A percentile compares a stretch with the other conserved stretches of the same genome.
These are phyloP conservation scores for Maudiozyma barnettii DNA, from an alignment of 805 yeast species.

Conservation along the genomic window DNA sequence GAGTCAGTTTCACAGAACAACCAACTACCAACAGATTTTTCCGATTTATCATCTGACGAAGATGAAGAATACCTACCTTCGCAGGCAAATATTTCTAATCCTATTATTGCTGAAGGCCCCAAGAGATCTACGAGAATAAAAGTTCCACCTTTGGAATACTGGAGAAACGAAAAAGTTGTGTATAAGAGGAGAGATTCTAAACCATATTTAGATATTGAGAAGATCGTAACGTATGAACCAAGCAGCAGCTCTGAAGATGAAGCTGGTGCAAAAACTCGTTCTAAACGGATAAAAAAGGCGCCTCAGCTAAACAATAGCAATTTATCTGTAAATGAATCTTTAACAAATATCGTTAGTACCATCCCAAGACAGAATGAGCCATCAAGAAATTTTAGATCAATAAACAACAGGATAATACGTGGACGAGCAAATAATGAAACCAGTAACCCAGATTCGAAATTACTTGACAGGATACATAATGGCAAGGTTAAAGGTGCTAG, in stretches of 20 bases:
- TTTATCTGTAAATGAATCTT: background rate
- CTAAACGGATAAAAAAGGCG: background rate
- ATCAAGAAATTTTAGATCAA: background rate
- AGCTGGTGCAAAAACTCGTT: background rate
- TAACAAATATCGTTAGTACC: background rate
- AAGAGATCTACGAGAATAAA: constrained; percentile 59
- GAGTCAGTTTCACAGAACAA: background rate
- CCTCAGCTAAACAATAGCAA: background rate
- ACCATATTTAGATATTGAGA: constrained; percentile 47
- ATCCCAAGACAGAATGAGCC: background rate
- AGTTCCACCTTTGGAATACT: constrained; percentile 65
- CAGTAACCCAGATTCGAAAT: constrained; percentile 13
- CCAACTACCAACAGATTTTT: background rate
- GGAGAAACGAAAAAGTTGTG: constrained; percentile 74
- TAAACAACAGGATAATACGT: background rate
- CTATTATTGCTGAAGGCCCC: constrained; percentile 24
- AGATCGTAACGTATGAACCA: constrained; percentile 40
- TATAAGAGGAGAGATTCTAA: constrained; percentile 36
- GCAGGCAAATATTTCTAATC: background rate
- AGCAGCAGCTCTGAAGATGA: constrained; percentile 11
- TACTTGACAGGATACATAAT: constrained; percentile 16
- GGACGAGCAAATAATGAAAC: background rate
- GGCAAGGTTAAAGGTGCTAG: constrained; percentile 18
- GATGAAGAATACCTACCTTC: constrained; percentile 7
- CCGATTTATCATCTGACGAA: constrained; percentile 3